These are phyloP conservation scores for Parsonsia alboflavescens DNA, from an alignment of 257 asterid species.

Conservation along the genomic window DNA sequence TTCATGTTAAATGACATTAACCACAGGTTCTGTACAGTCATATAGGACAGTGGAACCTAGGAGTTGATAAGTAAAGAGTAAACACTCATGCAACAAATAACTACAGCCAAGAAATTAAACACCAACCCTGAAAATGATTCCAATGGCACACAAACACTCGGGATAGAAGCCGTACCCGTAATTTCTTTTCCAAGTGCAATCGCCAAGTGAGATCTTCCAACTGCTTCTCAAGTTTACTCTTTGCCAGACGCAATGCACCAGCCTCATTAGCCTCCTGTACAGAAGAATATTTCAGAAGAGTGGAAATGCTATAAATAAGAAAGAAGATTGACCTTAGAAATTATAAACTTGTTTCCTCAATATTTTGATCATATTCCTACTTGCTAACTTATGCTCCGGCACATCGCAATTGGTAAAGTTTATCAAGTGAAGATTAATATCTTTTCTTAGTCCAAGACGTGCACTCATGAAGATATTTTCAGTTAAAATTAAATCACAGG, in stretches of 20 bases:
- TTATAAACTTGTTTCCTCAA: neutral
- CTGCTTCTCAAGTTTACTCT: conserved; percentile 91
- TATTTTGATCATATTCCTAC: neutral
- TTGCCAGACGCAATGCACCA: conserved; percentile 93
- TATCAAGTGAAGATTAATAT: neutral
- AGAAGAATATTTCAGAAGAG: conserved; percentile 1
- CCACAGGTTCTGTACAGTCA: neutral
- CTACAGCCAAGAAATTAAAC: neutral
- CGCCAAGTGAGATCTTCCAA: conserved; percentile 99
- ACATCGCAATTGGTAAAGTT: neutral
- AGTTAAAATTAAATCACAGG: neutral
- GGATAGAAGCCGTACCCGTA: conserved; percentile 51
- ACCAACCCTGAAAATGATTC: neutral
- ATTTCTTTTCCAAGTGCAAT: conserved; percentile 82
- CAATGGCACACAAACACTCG: neutral
- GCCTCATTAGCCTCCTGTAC: conserved; percentile 95
- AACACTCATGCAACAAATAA: neutral
- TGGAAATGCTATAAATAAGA: neutral
- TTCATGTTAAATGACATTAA: neutral
- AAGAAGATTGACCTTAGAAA: neutral
- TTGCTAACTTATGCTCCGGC: neutral
- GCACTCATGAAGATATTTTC: neutral
- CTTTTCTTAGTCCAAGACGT: neutral
- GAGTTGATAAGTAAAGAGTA: neutral
- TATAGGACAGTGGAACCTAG: neutral